These are phyloP conservation scores for Leptographium galeiforme DNA, from an alignment of 2,329 filamentous ascomycete species.

Conservation along the genomic window DNA sequence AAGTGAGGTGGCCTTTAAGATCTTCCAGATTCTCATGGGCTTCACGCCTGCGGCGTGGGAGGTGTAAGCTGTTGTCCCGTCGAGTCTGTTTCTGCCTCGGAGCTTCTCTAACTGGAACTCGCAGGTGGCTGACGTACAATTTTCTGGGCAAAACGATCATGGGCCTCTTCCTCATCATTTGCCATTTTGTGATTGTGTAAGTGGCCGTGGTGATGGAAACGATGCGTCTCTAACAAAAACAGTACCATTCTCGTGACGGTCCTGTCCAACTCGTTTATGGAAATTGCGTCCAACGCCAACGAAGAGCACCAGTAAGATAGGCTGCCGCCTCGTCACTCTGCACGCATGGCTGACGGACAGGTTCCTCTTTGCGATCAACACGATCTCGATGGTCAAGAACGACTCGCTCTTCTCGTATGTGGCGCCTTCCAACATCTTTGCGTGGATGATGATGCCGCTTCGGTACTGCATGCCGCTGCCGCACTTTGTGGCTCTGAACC, in stretches of 20 bases:
- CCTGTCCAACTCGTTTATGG: constrained; percentile 93
- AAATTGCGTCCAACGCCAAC: constrained; percentile 82
- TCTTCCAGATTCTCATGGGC: constrained; percentile 91
- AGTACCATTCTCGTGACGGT: constrained; percentile 87
- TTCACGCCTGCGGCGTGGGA: constrained; percentile 95
- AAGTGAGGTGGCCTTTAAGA: constrained; percentile 67
- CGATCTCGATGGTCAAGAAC: constrained; percentile 97
- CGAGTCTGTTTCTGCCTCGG: too few relatives aligned
- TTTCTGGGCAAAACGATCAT: constrained; percentile 62
- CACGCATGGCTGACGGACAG: constrained; percentile 16
- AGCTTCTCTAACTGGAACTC: constrained; percentile 10
- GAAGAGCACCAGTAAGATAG: constrained; percentile 64
- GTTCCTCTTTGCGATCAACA: constrained; percentile 91
- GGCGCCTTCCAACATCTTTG: constrained; percentile 80
- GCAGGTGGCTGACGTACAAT: constrained; percentile 59
- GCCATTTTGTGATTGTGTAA: constrained; percentile 81
- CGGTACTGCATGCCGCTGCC: constrained; percentile 69
- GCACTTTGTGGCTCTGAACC: constrained; percentile 72
- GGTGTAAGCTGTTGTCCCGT: constrained; percentile 35
- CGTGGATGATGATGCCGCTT: constrained; percentile 75
- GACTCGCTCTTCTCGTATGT: constrained; percentile 91
- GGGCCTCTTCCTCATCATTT: constrained; percentile 78
- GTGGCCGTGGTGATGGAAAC: constrained; percentile 12
- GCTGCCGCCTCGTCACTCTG: neutral
- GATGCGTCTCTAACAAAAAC: neutral